Percentiles rank a stretch among this genome's conserved stretches.
Evolutionary conservation across 1,284 basidiomycete genomes (phyloP).

Genomic region (Cryptococcus sp.): DNA sequence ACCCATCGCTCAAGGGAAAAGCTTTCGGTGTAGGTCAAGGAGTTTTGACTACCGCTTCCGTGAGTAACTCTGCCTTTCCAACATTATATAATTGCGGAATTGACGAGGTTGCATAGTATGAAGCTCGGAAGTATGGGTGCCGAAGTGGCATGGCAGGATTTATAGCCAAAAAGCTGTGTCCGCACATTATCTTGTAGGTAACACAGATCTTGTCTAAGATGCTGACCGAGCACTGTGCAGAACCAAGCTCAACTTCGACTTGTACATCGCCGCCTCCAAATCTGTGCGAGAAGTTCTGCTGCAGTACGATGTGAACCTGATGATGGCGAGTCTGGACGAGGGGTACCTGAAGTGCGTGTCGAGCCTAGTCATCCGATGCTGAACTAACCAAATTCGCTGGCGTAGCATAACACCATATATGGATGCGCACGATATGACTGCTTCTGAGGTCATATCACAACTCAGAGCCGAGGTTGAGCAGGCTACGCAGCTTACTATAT

Average conservation of each 20-base stretch:
- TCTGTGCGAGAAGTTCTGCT: slow-evolving; percentile 46
- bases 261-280: slow-evolving; percentile 71
- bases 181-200: slow-evolving; percentile 71
- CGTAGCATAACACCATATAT: slow-evolving; percentile 63
- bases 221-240: slow-evolving; percentile 52
- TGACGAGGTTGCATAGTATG: slow-evolving; percentile 62
- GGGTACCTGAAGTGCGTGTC: slow-evolving; percentile 78
- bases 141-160: slow-evolving; percentile 91
- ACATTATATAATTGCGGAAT: not conserved
- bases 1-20: slow-evolving; percentile 77
- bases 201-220: not conserved
- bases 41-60: slow-evolving; percentile 73
- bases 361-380: not conserved
- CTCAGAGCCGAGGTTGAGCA: slow-evolving; percentile 71
- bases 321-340: slow-evolving; percentile 80
- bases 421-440: slow-evolving; percentile 63
- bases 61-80: slow-evolving; percentile 16
- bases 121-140: slow-evolving; percentile 83
- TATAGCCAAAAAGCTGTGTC: slow-evolving; percentile 90
- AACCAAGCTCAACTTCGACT: slow-evolving; percentile 59
- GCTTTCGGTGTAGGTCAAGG: slow-evolving; percentile 79
- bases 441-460: slow-evolving; percentile 72
- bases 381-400: not conserved
- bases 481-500: slow-evolving; percentile 84
- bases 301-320: slow-evolving; percentile 78